Base-by-base conservation (phyloP, 108 stramenopile genomes). In the Chaetoceros muelleri region DNA sequence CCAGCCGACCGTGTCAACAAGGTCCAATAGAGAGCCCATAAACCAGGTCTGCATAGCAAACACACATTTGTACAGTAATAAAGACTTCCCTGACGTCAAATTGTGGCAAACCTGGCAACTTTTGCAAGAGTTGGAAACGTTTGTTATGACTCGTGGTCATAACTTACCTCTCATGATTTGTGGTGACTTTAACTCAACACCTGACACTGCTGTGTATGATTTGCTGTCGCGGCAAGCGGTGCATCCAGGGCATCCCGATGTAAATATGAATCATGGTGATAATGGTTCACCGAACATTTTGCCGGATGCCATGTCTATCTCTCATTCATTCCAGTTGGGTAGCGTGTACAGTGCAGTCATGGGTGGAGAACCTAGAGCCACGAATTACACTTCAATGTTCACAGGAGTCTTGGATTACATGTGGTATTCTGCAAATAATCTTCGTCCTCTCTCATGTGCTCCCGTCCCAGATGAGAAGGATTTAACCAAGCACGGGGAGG, bases 41-140 rank as follows among this genome's bases (percentile, higher is more conserved):
- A 87, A 80, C 46, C 92, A 95, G 71, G 72, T 97, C 25, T 95
- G 94, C 65, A 82, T 99, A 61, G 95, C 93, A 18, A 96, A 97
- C 61, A 99, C 98, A 8, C 98, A 99, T 76, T 72, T 99, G n/a
- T 97, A 96, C 78, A 89, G 88, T 64, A 91, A 99, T 84, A 95
- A 95, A 57, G 95, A 96, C 63, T 94, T 76, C 57, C 93, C 94
- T 21, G 98, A 99, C 71, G 94, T 97, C 55, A 99, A 99, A 87
- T 81, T 99, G 24, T 99, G 96, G 95, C 98, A 99, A 66, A 74
- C 93, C 22, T 85, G 90, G 81, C 84, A 87, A 51, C 80, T 99
- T 22, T 58, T 96, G 56, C 87, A 93, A 64, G 93, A 96, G 67
- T 74, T 98, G 57, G 94, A 96, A 62, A 82, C 87, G 24, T 96